A percentile compares a stretch with the other conserved stretches of the same genome.
Conservation (phyloP, 306 rosid genomes). For the Quercus robur region DNA sequence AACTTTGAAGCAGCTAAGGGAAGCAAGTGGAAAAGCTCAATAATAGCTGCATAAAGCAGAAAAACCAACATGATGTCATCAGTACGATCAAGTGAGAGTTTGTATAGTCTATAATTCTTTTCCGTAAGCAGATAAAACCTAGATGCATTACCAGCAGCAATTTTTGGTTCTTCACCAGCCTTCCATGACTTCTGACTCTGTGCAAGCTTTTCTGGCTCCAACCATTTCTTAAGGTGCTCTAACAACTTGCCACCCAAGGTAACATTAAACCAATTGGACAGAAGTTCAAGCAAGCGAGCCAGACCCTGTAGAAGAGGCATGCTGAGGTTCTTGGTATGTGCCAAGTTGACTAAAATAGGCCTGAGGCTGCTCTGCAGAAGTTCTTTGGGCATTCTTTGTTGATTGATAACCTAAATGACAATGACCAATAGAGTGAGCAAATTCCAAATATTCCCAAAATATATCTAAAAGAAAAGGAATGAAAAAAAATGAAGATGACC, state of each 20-base stretch:
- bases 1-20: constrained; percentile 95
- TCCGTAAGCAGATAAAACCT: constrained; percentile 22
- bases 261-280: constrained; percentile 98
- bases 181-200: constrained; percentile 96
- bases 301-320: constrained; percentile 99
- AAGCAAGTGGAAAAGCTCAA: constrained; percentile 97
- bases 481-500: not conserved
- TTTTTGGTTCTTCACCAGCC: constrained; percentile 99
- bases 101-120: constrained; percentile 16
- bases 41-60: constrained; percentile 70
- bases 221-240: constrained; percentile 98
- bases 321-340: constrained; percentile 91
- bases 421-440: constrained; percentile 2
- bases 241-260: constrained; percentile 89
- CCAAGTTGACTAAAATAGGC: constrained; percentile 95
- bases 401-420: constrained; percentile 80
- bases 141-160: constrained; percentile 81
- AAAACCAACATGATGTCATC: constrained; percentile 17
- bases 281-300: constrained; percentile 92
- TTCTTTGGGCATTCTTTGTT: constrained; percentile 94
- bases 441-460: constrained; percentile 2
- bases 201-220: constrained; percentile 98
- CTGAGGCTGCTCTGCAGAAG: constrained; percentile 96
- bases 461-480: constrained; percentile 1
- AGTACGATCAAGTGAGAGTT: constrained; percentile 5